Percentiles rank a stretch among this genome's conserved stretches.
These are phyloP conservation scores for Prosopis cineraria DNA, from an alignment of 306 rosid genomes.

Conservation along the genomic window DNA sequence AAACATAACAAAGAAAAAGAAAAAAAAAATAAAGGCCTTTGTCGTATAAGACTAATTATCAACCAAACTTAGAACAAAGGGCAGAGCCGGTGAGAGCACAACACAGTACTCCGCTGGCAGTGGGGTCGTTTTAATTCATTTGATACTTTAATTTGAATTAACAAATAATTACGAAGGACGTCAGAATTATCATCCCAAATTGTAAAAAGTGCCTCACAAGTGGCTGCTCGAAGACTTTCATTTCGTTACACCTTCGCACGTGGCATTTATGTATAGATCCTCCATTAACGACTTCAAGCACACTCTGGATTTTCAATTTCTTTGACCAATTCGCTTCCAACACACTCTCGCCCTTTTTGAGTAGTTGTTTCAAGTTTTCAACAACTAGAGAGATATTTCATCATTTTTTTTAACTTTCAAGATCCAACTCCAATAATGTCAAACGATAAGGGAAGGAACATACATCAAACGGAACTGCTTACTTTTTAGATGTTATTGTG, in stretches of 20 bases:
- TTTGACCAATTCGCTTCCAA: slow-evolving; percentile 40
- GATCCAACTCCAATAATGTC: background rate
- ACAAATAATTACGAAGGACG: background rate
- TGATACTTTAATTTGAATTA: background rate
- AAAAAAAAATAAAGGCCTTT: too few relatives aligned
- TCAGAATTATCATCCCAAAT: background rate
- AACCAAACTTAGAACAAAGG: too few relatives aligned
- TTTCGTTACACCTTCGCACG: slow-evolving; percentile 36
- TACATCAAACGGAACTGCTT: background rate
- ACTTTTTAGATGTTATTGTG: background rate
- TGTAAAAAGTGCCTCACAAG: background rate
- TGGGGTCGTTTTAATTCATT: slow-evolving; percentile 30
- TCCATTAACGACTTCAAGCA: slow-evolving; percentile 1
- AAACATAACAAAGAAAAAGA: too few relatives aligned
- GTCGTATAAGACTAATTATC: too few relatives aligned
- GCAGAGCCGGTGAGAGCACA: background rate
- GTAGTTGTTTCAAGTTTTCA: background rate
- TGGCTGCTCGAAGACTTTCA: background rate
- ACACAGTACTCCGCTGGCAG: background rate
- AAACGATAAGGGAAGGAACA: background rate
- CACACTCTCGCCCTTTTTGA: background rate
- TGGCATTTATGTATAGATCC: slow-evolving; percentile 29
- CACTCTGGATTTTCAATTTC: slow-evolving; percentile 20
- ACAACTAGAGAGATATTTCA: background rate
- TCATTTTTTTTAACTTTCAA: background rate